A percentile compares a stretch with the other conserved stretches of the same genome.
These are phyloP conservation scores for Saturnispora zaruensis DNA, from an alignment of 805 yeast genomes.

Conservation along the genomic window DNA sequence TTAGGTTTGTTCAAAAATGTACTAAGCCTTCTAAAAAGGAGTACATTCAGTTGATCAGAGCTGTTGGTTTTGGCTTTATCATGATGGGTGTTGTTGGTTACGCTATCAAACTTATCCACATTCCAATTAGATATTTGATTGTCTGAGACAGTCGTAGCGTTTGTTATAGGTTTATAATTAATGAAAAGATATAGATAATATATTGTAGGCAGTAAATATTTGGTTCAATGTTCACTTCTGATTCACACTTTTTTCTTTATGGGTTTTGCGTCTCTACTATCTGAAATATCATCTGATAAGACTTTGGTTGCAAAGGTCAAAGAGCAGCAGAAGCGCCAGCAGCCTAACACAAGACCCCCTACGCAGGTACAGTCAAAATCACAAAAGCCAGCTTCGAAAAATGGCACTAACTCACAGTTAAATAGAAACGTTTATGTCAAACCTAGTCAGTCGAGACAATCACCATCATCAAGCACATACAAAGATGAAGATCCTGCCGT, in stretches of 20 bases:
- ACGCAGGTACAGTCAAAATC: neutral
- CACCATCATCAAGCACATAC: neutral
- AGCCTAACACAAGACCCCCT: neutral
- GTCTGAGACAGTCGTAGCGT: conserved; percentile 39
- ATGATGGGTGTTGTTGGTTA: conserved; percentile 98
- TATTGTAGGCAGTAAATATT: neutral
- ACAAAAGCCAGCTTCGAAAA: neutral
- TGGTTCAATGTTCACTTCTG: neutral
- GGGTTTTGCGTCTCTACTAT: conserved; percentile 21
- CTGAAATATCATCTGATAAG: conserved; percentile 25
- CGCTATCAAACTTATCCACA: conserved; percentile 86
- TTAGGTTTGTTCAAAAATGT: conserved; percentile 82
- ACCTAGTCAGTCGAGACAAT: conserved; percentile 9
- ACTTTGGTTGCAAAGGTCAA: neutral
- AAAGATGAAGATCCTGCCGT: conserved; percentile 59
- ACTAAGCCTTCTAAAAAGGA: conserved; percentile 90
- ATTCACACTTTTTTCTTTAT: conserved; percentile 1
- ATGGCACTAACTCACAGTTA: neutral
- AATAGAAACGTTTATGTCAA: neutral
- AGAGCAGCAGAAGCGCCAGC: neutral
- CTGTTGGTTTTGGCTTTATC: conserved; percentile 93
- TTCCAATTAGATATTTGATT: conserved; percentile 92
- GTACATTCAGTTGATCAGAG: conserved; percentile 80
- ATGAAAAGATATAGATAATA: neutral
- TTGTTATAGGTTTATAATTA: neutral